Evolutionary conservation across 768 basidiomycete genomes (phyloP).

Genomic region (Galerina sulciceps): DNA sequence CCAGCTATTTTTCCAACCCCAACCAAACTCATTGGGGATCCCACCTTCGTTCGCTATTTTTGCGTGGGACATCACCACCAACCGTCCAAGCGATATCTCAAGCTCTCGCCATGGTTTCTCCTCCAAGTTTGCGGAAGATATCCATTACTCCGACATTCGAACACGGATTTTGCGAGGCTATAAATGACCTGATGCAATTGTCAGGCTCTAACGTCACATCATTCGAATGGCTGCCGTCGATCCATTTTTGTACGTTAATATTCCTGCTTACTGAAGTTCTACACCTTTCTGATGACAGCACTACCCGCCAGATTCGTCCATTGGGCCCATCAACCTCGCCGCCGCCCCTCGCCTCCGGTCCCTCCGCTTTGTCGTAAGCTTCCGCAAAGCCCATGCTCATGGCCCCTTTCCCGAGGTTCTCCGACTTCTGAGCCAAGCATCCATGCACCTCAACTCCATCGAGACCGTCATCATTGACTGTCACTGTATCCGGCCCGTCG

Average conservation of each 20-base stretch:
- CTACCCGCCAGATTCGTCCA: constrained; percentile 12
- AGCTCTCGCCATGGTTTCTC: constrained; percentile 1
- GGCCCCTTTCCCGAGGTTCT: constrained; percentile 20
- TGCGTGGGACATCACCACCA: constrained; percentile 19
- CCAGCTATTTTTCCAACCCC: not conserved
- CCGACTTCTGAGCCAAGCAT: constrained; percentile 12
- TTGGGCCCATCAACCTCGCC: constrained; percentile 18
- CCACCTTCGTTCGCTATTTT: constrained; percentile 11
- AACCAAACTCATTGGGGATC: not conserved
- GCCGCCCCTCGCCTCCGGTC: constrained; percentile 12
- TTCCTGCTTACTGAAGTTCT: not conserved
- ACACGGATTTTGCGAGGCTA: constrained; percentile 19
- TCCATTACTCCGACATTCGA: constrained; percentile 26
- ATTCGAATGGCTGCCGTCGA: constrained; percentile 27
- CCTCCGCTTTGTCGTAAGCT: constrained; percentile 21
- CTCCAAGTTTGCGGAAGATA: constrained; percentile 14
- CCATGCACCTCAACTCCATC: constrained; percentile 5
- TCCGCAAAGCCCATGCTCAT: constrained; percentile 15
- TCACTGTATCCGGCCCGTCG: constrained; percentile 17
- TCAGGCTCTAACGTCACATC: constrained; percentile 13
- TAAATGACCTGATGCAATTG: constrained; percentile 17
- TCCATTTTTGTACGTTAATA: constrained; percentile 24
- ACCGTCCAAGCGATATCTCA: constrained; percentile 14
- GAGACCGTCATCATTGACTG: constrained; percentile 22
- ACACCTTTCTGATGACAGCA: not conserved